These are phyloP conservation scores for Aegilops umbellulata DNA, from an alignment of 176 grass and related monocot genomes.

Conservation along the genomic window DNA sequence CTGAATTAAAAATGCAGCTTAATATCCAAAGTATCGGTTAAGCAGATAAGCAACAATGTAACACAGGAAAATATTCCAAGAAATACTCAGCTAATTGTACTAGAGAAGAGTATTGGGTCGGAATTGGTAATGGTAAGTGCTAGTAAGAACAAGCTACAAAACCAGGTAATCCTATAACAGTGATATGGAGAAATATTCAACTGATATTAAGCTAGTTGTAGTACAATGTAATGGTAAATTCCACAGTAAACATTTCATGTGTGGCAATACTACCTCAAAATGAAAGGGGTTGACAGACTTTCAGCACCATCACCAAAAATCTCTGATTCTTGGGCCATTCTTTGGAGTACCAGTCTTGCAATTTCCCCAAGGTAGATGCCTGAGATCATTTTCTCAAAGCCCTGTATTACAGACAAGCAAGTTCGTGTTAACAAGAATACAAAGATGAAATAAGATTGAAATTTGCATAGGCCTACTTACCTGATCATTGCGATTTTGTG, in stretches of 20 bases:
- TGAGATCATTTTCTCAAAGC: constrained; percentile 99
- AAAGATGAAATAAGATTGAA: not conserved
- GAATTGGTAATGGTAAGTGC: not conserved
- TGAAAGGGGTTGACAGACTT: constrained; percentile 61
- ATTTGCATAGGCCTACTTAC: constrained; percentile 27
- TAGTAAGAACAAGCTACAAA: not conserved
- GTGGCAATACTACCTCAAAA: constrained; percentile 43
- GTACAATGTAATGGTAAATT: too few relatives aligned
- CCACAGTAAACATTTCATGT: too few relatives aligned
- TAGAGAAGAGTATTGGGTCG: not conserved
- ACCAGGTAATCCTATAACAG: not conserved
- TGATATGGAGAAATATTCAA: not conserved
- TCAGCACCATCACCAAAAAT: constrained; percentile 61
- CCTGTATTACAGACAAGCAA: constrained; percentile 32
- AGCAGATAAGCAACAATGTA: not conserved
- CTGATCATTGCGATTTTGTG: constrained; percentile 84
- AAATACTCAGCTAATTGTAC: not conserved
- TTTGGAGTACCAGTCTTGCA: constrained; percentile 68
- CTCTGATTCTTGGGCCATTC: constrained; percentile 69
- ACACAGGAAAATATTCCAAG: not conserved
- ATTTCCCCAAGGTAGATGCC: constrained; percentile 95
- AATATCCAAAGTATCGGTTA: not conserved
- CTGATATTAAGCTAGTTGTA: not conserved
- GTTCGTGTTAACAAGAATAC: not conserved
- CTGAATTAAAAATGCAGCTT: not conserved